Evolutionary conservation across 352 stramenopile species (phyloP).

Genomic region (Pythium plurisporium): DNA sequence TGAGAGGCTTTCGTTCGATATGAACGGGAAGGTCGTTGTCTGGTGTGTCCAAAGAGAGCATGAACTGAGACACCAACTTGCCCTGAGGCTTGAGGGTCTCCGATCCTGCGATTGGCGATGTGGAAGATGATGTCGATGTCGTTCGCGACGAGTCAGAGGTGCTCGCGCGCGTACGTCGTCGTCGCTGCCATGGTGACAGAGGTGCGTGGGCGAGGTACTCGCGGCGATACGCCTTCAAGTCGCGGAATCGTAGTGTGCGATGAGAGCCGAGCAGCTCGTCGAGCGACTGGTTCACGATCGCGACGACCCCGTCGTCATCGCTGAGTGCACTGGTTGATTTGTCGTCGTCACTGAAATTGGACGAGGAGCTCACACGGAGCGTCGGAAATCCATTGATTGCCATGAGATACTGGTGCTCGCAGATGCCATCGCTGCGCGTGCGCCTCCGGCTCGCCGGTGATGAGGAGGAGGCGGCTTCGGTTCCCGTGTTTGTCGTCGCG

Average conservation of each 20-base stretch:
- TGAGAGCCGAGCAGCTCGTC: constrained; percentile 5
- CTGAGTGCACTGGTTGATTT: neutral
- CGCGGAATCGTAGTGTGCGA: constrained; percentile 27
- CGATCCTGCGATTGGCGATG: neutral
- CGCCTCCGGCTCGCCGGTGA: neutral
- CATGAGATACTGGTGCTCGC: constrained; percentile 33
- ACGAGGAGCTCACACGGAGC: constrained; percentile 20
- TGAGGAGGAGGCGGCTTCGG: neutral
- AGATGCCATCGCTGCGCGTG: constrained; percentile 26
- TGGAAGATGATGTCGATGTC: neutral
- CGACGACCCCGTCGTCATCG: constrained; percentile 3
- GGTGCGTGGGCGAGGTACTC: constrained; percentile 28
- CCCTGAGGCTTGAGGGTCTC: neutral
- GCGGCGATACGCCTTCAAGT: constrained; percentile 30
- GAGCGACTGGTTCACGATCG: constrained; percentile 17
- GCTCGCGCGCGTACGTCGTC: constrained; percentile 7
- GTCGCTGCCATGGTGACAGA: constrained; percentile 34
- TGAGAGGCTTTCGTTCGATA: constrained; percentile 2
- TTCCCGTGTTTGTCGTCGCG: neutral
- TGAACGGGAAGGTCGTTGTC: neutral
- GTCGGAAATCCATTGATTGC: constrained; percentile 40
- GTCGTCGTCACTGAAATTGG: constrained; percentile 11
- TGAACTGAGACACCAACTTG: too few species aligned
- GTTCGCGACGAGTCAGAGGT: constrained; percentile 5
- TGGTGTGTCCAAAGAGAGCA: neutral